phyloP scores from a whole-genome alignment of 495 filamentous ascomycete genomes.

The Pyrenula aspistea region DNA sequence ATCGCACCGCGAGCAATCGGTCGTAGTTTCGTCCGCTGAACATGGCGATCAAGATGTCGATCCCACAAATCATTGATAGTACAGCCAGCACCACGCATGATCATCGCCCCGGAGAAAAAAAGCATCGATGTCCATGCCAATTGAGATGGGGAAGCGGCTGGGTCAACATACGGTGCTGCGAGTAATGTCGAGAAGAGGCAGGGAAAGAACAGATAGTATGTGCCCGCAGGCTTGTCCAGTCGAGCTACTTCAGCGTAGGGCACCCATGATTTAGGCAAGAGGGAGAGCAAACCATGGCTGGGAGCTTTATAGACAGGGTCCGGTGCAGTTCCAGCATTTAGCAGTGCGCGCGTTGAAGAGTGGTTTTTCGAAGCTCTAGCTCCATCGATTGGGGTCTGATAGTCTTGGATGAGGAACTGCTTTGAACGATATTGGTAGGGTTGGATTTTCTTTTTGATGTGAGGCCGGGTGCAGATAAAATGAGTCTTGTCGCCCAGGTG shows the following conservation, averaged over 20 bases:
- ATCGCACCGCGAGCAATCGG: constrained; percentile 83
- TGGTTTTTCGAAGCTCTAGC: no score
- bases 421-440: no score
- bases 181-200: constrained; percentile 77
- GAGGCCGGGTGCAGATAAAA: no score
- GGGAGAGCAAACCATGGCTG: constrained; percentile 62
- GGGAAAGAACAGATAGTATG: constrained; percentile 92
- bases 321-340: constrained; percentile 1
- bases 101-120: constrained; percentile 77
- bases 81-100: constrained; percentile 98
- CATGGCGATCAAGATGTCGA: constrained; percentile 80
- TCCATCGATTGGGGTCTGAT: no score
- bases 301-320: constrained; percentile 47
- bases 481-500: no score
- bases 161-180: constrained; percentile 46
- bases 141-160: constrained; percentile 43
- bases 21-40: constrained; percentile 74
- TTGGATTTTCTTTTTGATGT: no score
- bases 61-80: constrained; percentile 98
- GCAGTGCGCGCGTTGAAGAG: no score
- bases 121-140: constrained; percentile 55
- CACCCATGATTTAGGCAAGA: constrained; percentile 62
- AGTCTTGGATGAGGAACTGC: no score
- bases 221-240: constrained; percentile 88
- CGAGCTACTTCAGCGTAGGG: constrained; percentile 91